Base-by-base conservation (phyloP, 176 grass and related monocot species). In the Avena atlantica region DNA sequence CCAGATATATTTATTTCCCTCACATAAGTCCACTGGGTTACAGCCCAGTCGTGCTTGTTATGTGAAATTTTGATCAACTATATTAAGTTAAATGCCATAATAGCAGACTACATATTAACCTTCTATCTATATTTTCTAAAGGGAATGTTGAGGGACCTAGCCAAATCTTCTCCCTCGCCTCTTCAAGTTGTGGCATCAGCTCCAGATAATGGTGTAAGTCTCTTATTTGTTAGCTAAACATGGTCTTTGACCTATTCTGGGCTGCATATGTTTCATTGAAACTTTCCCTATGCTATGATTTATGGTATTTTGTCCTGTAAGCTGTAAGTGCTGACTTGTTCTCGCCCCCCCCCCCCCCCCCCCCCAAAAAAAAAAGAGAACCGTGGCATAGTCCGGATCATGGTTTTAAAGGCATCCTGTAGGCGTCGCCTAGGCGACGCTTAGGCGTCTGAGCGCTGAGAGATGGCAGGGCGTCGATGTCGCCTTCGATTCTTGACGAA, bases 121-220 rank as follows among this genome's bases (percentile, higher is more conserved):
- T 48, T 72, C 12, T 12, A 59, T 89, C 70, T 27, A 74, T 52
- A 76, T 31, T 77, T 24, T 87, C 77, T 87, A 84, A 77, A 99
- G 97, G 94, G 97, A 52, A 83, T 89, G 83, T 63, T 99, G 92
- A 93, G 89, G 87, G 97, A 99, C 86, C 81, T 99, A 49, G 86
- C 97, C 16, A 99, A 99, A 90, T 53, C 82, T 85, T 34, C 92
- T 78, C 63, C 87, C 31, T 8, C 80, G 53, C 37, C 82, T 45
- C 83, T 85, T 58, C 97, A 99, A 85, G 82, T 0, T 64, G n/a
- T 84, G 20, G 73, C 21, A 61, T 79, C 87, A 36, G 88, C 78
- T 85, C 83, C 87, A 81, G 90, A 89, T 52, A 92, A 83, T 88
- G 73, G 76, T 87, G 97, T 99, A 94, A 90, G 97, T 89, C 47